Base-by-base conservation (phyloP, 257 asterid species). In the Plantago major region DNA sequence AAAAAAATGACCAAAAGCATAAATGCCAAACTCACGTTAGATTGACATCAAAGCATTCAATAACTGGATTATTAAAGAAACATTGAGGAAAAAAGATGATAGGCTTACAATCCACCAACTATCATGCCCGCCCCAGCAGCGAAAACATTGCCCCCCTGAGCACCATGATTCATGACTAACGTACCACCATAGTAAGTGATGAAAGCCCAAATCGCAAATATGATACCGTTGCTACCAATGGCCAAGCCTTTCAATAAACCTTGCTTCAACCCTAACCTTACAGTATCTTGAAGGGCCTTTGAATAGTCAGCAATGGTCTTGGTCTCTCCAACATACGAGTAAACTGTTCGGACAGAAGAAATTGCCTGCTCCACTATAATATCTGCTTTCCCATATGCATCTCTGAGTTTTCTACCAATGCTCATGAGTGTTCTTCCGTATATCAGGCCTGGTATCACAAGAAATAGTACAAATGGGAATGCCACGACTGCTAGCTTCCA, bases 171-270 rank as follows among this genome's bases (percentile, higher is more conserved):
- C 90, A 83, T 83, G 63, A 83, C 78, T 79, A 83, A 9, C 58
- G 80, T 67, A 67, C 90, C 80, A 4, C 87, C 87, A 13, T 83
- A 83, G 52, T 71, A 83, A 9, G 84, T 67, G 81, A 83, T 78
- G 63, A 78, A 83, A 10, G 84, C 58, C 90, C 90, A 83, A 40
- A 83, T 80, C 8, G 87, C 83, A 52, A 73, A 83, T 6, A 74
- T 81, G 0, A 83, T 52, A 14, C 87, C 81, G 17, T 76, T 83
- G 42, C 90, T 83, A 4, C 90, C 90, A 54, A 83, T 74, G 10
- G 90, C 85, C 62, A 83, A 62, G 3, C 90, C 90, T 74, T 83
- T 83, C 1, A 83, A 76, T 9, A 83, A 74, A 28, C 90, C 90
- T 73, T 83, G 90, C 56, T 59, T 53, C 8, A 76, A 53, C 8